These are phyloP conservation scores for Penicillium coffeae DNA, from an alignment of 495 filamentous ascomycete species.

Conservation along the genomic window DNA sequence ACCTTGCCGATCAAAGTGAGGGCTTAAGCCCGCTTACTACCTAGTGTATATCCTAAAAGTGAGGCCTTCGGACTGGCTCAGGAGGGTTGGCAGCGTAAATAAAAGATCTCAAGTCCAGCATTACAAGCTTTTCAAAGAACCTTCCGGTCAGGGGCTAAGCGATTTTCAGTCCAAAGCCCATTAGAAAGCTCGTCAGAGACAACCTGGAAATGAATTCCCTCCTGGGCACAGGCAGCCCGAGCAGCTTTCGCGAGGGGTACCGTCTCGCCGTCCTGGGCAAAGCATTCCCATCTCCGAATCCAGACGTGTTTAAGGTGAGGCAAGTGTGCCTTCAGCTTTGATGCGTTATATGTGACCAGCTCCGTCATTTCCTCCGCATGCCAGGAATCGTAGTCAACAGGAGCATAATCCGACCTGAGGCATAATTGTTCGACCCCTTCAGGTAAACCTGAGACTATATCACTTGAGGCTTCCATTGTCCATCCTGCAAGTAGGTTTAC, in stretches of 20 bases:
- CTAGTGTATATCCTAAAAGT: too few species aligned
- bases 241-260: slow-evolving; percentile 1
- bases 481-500: slow-evolving; percentile 6
- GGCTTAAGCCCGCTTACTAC: too few species aligned
- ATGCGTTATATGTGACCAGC: slow-evolving; percentile 1
- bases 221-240: slow-evolving; percentile 6
- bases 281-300: slow-evolving; percentile 1
- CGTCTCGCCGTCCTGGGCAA: slow-evolving; percentile 1
- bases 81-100: too few species aligned
- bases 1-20: too few species aligned
- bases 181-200: slow-evolving; percentile 6
- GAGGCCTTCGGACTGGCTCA: too few species aligned
- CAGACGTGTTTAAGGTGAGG: slow-evolving; percentile 1
- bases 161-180: slow-evolving; percentile 7
- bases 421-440: slow-evolving; percentile 3
- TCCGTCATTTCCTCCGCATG: background rate
- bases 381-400: slow-evolving; percentile 1
- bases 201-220: slow-evolving; percentile 7
- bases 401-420: slow-evolving; percentile 1
- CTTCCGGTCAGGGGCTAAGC: too few species aligned
- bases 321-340: background rate
- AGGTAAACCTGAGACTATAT: slow-evolving; percentile 2
- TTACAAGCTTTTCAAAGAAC: too few species aligned
- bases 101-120: too few species aligned
- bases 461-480: slow-evolving; percentile 2